A percentile compares a stretch with the other conserved stretches of the same genome.
These are phyloP conservation scores for Rhodamnia rubescens DNA, from an alignment of 345 rosid genomes.

Conservation along the genomic window DNA sequence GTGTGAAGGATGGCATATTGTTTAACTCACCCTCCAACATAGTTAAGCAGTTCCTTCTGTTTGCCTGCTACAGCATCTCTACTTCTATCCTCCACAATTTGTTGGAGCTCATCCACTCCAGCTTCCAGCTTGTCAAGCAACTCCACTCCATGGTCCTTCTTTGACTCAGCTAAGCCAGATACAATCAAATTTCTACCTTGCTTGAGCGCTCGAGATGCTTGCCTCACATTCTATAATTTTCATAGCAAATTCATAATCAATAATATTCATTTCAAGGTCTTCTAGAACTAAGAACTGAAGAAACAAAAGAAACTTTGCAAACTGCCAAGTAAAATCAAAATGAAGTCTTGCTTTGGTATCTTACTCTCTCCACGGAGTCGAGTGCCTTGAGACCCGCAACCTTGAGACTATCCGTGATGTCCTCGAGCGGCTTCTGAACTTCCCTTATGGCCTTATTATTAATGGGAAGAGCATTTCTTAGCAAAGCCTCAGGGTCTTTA, in stretches of 20 bases:
- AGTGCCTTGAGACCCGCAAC: conserved; percentile 79
- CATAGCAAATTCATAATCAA: background rate
- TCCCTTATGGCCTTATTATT: conserved; percentile 82
- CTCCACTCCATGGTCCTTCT: conserved; percentile 74
- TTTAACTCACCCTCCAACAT: conserved; percentile 69
- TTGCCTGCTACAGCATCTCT: conserved; percentile 88
- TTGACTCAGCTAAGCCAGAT: conserved; percentile 73
- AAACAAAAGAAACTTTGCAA: background rate
- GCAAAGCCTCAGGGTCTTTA: conserved; percentile 78
- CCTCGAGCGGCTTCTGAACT: conserved; percentile 95
- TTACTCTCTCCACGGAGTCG: conserved; percentile 89
- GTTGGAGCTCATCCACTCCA: conserved; percentile 79
- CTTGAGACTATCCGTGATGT: conserved; percentile 88
- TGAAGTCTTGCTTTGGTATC: background rate
- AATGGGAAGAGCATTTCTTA: conserved; percentile 87
- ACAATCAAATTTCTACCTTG: conserved; percentile 71
- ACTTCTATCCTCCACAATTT: conserved; percentile 74
- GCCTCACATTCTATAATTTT: conserved; percentile 67
- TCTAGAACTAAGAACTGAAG: background rate
- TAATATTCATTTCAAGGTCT: background rate
- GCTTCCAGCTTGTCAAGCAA: conserved; percentile 69
- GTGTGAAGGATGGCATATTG: background rate
- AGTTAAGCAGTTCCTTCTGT: conserved; percentile 84
- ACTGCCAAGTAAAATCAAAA: background rate
- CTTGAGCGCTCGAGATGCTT: conserved; percentile 60